phyloP scores from a whole-genome alignment of 108 stramenopile genomes.

The Chaetoceros tenuissimus region DNA sequence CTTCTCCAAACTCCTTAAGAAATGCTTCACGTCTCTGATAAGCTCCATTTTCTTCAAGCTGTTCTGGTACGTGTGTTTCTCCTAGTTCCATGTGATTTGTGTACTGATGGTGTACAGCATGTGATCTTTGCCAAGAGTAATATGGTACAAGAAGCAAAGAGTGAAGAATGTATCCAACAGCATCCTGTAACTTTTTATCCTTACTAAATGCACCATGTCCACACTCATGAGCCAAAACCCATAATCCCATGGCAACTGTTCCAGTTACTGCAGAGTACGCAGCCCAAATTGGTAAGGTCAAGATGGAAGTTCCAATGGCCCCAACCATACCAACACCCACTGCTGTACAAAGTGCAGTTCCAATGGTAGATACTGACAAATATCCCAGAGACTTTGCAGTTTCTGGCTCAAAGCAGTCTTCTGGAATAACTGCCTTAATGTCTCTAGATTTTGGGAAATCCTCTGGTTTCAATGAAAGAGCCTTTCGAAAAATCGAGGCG shows the following conservation, averaged over 20 bases:
- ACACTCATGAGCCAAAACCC: slow-evolving; percentile 98
- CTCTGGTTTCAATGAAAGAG: slow-evolving; percentile 30
- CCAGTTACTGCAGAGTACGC: slow-evolving; percentile 70
- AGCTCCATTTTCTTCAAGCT: slow-evolving; percentile 19
- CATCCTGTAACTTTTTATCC: slow-evolving; percentile 79
- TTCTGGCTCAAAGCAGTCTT: slow-evolving; percentile 87
- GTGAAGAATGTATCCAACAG: slow-evolving; percentile 87
- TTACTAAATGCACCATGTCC: slow-evolving; percentile 95
- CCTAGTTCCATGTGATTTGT: slow-evolving; percentile 93
- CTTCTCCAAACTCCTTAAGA: slow-evolving; percentile 40
- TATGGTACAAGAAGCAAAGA: slow-evolving; percentile 94
- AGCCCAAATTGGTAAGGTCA: slow-evolving; percentile 65
- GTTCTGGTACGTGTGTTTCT: slow-evolving; percentile 87
- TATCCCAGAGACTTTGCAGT: slow-evolving; percentile 64
- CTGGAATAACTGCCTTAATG: slow-evolving; percentile 69
- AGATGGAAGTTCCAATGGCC: slow-evolving; percentile 49
- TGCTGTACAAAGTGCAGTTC: slow-evolving; percentile 64
- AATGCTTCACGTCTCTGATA: slow-evolving; percentile 28
- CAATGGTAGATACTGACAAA: slow-evolving; percentile 57
- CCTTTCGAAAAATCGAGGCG: slow-evolving; percentile 45
- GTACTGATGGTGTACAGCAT: slow-evolving; percentile 95
- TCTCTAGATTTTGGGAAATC: slow-evolving; percentile 54
- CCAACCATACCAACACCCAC: slow-evolving; percentile 48
- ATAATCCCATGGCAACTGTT: slow-evolving; percentile 91
- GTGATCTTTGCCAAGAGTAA: slow-evolving; percentile 88